A percentile compares a stretch with the other conserved stretches of the same genome.
These are phyloP conservation scores for Scheffersomyces stipitis DNA, from an alignment of 805 yeast species.

Conservation along the genomic window DNA sequence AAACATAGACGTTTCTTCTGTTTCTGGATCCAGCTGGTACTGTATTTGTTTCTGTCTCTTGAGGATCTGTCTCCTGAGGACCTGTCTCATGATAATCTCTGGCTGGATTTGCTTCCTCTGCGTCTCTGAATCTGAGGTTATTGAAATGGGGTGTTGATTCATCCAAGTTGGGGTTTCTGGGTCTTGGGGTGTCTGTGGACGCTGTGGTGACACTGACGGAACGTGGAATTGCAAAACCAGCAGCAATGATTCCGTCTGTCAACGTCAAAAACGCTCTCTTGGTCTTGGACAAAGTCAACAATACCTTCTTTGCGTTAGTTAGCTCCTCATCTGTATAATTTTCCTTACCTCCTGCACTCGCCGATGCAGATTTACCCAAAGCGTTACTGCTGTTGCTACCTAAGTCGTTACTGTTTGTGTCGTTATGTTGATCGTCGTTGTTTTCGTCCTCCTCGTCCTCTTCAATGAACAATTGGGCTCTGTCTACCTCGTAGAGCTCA, in stretches of 20 bases:
- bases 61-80: not conserved
- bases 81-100: not conserved
- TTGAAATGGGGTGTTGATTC: not conserved
- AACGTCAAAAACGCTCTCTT: slow-evolving; percentile 41
- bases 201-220: slow-evolving; percentile 40
- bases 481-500: slow-evolving; percentile 46
- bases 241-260: slow-evolving; percentile 55
- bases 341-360: too few species aligned
- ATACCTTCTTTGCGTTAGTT: slow-evolving; percentile 2
- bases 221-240: slow-evolving; percentile 58
- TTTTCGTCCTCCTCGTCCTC: slow-evolving; percentile 22
- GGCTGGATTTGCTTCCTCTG: not conserved
- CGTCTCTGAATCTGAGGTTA: not conserved
- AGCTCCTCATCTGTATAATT: not conserved
- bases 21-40: slow-evolving; percentile 5
- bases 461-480: slow-evolving; percentile 40
- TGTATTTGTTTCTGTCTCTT: not conserved
- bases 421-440: slow-evolving; percentile 4
- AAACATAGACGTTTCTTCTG: slow-evolving; percentile 37
- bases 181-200: slow-evolving; percentile 5
- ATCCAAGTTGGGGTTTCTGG: slow-evolving; percentile 9
- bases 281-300: slow-evolving; percentile 16
- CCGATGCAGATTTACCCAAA: too few species aligned
- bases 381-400: slow-evolving; percentile 1
- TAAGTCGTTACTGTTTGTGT: not conserved